phyloP scores from a whole-genome alignment of 495 filamentous ascomycete genomes.

The Penicillium macrosclerotiorum region DNA sequence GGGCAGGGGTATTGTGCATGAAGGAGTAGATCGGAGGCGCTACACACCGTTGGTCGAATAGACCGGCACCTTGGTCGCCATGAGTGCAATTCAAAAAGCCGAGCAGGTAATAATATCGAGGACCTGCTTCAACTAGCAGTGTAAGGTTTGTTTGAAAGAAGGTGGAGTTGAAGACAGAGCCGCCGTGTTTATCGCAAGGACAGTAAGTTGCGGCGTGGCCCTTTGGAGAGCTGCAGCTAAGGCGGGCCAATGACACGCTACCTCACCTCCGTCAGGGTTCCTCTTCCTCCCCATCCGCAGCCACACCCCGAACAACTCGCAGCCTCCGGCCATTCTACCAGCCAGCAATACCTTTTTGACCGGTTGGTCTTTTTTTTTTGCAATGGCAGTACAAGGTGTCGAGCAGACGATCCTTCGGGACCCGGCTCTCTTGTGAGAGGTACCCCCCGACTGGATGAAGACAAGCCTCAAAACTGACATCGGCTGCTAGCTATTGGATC shows the following conservation, averaged over 20 bases:
- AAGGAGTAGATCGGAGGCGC: constrained; percentile 18
- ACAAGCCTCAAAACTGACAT: constrained; percentile 14
- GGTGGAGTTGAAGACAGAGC: constrained; percentile 5
- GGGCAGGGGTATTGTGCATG: constrained; percentile 1
- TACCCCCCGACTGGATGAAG: neutral
- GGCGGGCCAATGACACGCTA: constrained; percentile 30
- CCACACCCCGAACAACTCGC: constrained; percentile 1
- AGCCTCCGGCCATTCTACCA: neutral
- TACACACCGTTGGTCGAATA: constrained; percentile 48
- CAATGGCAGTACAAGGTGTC: constrained; percentile 77
- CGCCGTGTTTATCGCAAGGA: constrained; percentile 23
- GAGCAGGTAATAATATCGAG: too few relatives aligned
- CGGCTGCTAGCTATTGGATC: constrained; percentile 83
- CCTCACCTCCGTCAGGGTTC: constrained; percentile 19
- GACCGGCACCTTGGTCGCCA: constrained; percentile 44
- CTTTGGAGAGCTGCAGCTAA: constrained; percentile 38
- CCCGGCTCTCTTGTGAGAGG: constrained; percentile 91
- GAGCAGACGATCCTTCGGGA: constrained; percentile 97
- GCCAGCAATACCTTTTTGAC: neutral
- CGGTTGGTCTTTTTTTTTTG: constrained; percentile 58
- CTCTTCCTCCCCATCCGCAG: constrained; percentile 9
- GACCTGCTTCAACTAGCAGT: too few relatives aligned
- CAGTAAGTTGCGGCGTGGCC: constrained; percentile 45
- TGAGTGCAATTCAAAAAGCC: constrained; percentile 19
- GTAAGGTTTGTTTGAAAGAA: too few relatives aligned